phyloP scores from a whole-genome alignment of 148 eudicot genomes.

The Cornus controversa region DNA sequence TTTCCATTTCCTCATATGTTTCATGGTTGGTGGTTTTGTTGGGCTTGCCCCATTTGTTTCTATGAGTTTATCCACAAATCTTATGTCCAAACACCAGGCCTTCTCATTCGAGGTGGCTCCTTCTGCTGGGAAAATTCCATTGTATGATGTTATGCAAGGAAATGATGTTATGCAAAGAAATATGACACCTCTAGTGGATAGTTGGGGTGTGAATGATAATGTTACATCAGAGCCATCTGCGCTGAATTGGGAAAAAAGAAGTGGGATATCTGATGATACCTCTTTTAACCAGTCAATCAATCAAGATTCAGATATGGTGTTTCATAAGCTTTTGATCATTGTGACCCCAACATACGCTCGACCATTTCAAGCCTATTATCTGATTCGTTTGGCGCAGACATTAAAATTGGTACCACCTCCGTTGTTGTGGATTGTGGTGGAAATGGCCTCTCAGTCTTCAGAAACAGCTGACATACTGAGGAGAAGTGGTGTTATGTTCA shows the following conservation, averaged over 20 bases:
- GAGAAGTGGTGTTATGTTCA: slow-evolving; percentile 72
- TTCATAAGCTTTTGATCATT: slow-evolving; percentile 66
- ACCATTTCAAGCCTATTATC: slow-evolving; percentile 71
- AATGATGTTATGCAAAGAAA: slow-evolving; percentile 28
- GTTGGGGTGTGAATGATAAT: slow-evolving; percentile 17
- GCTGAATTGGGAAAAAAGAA: slow-evolving; percentile 21
- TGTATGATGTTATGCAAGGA: slow-evolving; percentile 21
- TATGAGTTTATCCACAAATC: slow-evolving; percentile 34
- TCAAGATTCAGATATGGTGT: slow-evolving; percentile 24
- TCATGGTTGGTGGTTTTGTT: slow-evolving; percentile 58
- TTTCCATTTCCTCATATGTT: slow-evolving; percentile 54
- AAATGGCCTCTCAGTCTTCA: slow-evolving; percentile 64
- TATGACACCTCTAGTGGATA: slow-evolving; percentile 20
- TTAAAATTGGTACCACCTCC: slow-evolving; percentile 66
- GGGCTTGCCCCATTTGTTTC: slow-evolving; percentile 70
- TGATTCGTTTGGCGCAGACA: slow-evolving; percentile 72
- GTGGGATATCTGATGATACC: slow-evolving; percentile 22
- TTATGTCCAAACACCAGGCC: slow-evolving; percentile 45
- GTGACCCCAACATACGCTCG: slow-evolving; percentile 67
- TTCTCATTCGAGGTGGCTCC: slow-evolving; percentile 45
- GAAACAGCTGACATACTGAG: slow-evolving; percentile 74
- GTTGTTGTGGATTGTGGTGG: slow-evolving; percentile 82
- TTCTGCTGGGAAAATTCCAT: slow-evolving; percentile 33
- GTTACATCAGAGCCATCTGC: slow-evolving; percentile 18
- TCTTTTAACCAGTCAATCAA: slow-evolving; percentile 25